Percentiles rank a stretch among this genome's conserved stretches.
Conservation (phyloP, 1,139 yeast species). For the Yamadazyma epiphylla region DNA sequence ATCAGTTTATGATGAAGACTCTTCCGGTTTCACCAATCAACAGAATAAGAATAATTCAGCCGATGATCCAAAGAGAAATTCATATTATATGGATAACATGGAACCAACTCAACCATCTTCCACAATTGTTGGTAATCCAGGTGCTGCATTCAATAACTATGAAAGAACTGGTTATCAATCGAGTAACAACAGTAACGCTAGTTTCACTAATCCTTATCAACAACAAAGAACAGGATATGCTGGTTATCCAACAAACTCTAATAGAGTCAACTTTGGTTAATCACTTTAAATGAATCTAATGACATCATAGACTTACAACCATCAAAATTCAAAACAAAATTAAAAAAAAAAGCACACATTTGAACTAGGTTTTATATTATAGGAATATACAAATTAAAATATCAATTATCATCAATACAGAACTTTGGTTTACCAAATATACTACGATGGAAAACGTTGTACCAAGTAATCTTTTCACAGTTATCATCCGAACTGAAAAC, state of each 20-base stretch:
- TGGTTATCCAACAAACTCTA: slow-evolving; percentile 10
- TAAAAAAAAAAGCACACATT: too few relatives aligned
- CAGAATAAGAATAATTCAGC: slow-evolving; percentile 8
- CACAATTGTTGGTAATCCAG: slow-evolving; percentile 43
- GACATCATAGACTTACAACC: too few relatives aligned
- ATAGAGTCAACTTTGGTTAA: slow-evolving; percentile 19
- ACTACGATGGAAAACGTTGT: slow-evolving; percentile 44
- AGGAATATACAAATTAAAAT: too few relatives aligned
- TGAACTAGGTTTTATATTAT: too few relatives aligned
- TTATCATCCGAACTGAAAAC: slow-evolving; percentile 18
- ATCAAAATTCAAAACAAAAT: too few relatives aligned
- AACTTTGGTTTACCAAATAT: slow-evolving; percentile 46
- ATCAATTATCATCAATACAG: slow-evolving; percentile 18
- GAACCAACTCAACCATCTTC: slow-evolving; percentile 45
- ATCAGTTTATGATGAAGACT: slow-evolving; percentile 32
- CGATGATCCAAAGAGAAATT: slow-evolving; percentile 26
- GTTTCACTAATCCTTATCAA: slow-evolving; percentile 16
- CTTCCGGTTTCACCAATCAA: slow-evolving; percentile 13
- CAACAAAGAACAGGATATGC: slow-evolving; percentile 10
- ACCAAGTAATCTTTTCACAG: slow-evolving; percentile 50
- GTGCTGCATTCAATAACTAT: slow-evolving; percentile 27
- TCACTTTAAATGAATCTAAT: too few relatives aligned
- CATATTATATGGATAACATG: slow-evolving; percentile 23
- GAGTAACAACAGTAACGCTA: slow-evolving; percentile 7
- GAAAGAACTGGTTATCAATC: slow-evolving; percentile 11